Conservation (phyloP, 2,329 filamentous ascomycete genomes). For the Neonectria neomacrospora region DNA sequence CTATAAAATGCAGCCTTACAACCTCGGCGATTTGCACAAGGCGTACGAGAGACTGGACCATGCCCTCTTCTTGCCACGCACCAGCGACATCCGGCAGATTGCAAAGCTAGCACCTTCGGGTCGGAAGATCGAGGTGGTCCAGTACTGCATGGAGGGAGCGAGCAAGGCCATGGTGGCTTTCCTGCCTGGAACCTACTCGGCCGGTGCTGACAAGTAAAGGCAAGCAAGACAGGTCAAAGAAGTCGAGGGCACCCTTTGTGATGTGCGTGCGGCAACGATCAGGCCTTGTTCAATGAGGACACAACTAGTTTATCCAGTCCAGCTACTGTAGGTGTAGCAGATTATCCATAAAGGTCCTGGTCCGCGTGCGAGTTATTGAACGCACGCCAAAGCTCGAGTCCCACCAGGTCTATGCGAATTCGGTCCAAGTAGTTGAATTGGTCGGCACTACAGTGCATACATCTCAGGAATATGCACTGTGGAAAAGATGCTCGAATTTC, state of each 20-base stretch:
- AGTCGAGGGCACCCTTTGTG: not conserved
- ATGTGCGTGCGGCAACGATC: not conserved
- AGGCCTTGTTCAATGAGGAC: not conserved
- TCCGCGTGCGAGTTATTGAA: too few species aligned
- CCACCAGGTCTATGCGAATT: not conserved
- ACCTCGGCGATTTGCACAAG: constrained; percentile 68
- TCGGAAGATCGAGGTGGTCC: constrained; percentile 76
- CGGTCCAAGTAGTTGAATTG: not conserved
- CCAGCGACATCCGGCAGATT: constrained; percentile 83
- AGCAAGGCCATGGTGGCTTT: constrained; percentile 84
- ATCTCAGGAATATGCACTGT: constrained; percentile 28
- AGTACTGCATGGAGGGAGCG: constrained; percentile 91
- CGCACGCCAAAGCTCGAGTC: not conserved
- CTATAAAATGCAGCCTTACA: constrained; percentile 89
- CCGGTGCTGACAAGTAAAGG: constrained; percentile 17
- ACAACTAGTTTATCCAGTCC: not conserved
- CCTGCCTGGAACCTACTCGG: constrained; percentile 54
- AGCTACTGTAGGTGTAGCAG: not conserved
- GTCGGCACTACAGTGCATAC: constrained; percentile 17
- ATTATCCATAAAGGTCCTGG: not conserved
- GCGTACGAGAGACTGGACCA: constrained; percentile 70
- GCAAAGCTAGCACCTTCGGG: constrained; percentile 64
- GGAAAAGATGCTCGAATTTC: constrained; percentile 35
- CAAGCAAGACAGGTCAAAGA: not conserved
- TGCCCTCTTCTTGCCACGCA: constrained; percentile 86